Evolutionary conservation across 768 basidiomycete genomes (phyloP), one percentile per base, ranked within the genome.

Genomic region (Lentinula guzmanii): DNA sequence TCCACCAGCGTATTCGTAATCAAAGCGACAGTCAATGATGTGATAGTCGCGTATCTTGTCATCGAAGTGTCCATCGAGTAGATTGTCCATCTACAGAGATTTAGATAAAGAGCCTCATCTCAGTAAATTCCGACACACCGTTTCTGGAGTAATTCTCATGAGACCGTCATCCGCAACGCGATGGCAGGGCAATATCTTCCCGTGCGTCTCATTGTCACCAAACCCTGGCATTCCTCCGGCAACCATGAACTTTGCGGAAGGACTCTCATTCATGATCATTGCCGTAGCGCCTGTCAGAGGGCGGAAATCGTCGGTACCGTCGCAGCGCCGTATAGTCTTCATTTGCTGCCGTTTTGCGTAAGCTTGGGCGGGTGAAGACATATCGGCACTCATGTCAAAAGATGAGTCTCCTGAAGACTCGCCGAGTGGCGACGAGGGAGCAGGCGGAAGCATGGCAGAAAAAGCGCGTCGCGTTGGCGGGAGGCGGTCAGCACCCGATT

Each of bases 21-120:
- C 93, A 73, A 98, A 99, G 46, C 97, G 90, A 73, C 97, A 98
- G 75, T 99, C 97, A 66, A 99, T 89, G 61, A 99, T 75, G 66
- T 90, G 82, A 72, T 80, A 97, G 51, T 84, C 79, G 42, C 81
- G 78, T 61, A 96, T 85, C 63, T 82, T 75, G 18, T 81, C 70
- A 55, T 83, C 74, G 73, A 85, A 98, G 65, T 75, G 79, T 24
- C 96, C 95, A 52, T 87, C 84, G 35, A 98, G 74, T 13, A 98
- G 78, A 13, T 79, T 76, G 65, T 94, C 83, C 70, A 99, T 74
- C 95, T 96, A 65, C 11, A 64, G 16, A 37, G n/a, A 24, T 11
- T 65, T 57, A 50, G 65, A 71, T 65, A 50, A 45, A 24, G 37
- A 42, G 34, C 58, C 63, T 54, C 52, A 61, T 46, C 21, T 18